These are phyloP conservation scores for Coffea canephora DNA, from an alignment of 257 asterid species.

Conservation along the genomic window DNA sequence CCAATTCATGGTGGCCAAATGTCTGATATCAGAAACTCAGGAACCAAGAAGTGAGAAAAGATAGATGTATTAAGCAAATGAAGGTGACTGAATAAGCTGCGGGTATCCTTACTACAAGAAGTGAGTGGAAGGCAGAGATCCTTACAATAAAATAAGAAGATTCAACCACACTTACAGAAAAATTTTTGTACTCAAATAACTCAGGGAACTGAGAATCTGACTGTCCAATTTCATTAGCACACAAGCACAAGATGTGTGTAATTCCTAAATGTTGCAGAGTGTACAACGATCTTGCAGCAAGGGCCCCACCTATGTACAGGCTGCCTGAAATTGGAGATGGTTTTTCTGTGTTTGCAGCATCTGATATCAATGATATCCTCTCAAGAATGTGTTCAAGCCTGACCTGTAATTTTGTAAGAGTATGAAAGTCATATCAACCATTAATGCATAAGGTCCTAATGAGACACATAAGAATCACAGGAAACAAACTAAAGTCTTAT, in stretches of 20 bases:
- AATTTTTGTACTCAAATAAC: slow-evolving; percentile 74
- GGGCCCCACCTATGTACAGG: slow-evolving; percentile 91
- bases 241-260: slow-evolving; percentile 84
- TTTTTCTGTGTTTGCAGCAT: slow-evolving; percentile 94
- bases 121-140: background rate
- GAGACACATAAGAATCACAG: background rate
- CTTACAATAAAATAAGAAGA: background rate
- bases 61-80: background rate
- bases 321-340: slow-evolving; percentile 58
- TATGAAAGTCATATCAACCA: background rate
- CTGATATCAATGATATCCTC: slow-evolving; percentile 77
- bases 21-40: background rate
- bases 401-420: slow-evolving; percentile 48
- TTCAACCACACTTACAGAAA: slow-evolving; percentile 64
- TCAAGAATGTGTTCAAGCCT: slow-evolving; percentile 98
- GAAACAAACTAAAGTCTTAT: background rate
- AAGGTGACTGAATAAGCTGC: background rate
- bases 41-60: background rate
- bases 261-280: slow-evolving; percentile 87
- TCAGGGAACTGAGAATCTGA: slow-evolving; percentile 91
- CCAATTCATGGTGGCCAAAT: background rate
- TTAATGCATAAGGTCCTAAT: background rate
- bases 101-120: background rate
- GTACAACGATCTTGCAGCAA: slow-evolving; percentile 90
- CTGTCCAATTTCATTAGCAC: slow-evolving; percentile 97